phyloP scores from a whole-genome alignment of 192 early-diverging fungal species.

The Gaertneriomyces semiglobifer region DNA sequence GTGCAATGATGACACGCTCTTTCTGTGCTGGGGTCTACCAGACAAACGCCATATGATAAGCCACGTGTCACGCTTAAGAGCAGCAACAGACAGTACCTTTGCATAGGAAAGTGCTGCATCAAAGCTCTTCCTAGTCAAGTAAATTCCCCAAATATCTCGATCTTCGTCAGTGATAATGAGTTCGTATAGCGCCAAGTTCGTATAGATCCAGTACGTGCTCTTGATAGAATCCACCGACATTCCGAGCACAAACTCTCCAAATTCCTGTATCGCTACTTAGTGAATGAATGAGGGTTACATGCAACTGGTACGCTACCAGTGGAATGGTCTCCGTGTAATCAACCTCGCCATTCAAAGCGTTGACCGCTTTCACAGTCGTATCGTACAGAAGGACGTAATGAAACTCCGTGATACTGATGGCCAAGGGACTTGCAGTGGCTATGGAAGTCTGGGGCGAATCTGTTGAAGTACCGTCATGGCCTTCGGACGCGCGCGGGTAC shows the following conservation, averaged over 20 bases:
- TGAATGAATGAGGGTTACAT: not conserved
- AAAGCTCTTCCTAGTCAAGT: conserved; percentile 75
- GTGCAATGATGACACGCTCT: conserved; percentile 74
- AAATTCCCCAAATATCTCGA: conserved; percentile 91
- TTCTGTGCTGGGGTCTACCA: conserved; percentile 33
- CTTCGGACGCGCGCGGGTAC: conserved; percentile 31
- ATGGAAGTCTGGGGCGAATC: conserved; percentile 39
- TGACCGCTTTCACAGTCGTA: conserved; percentile 71
- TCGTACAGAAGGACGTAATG: conserved; percentile 85
- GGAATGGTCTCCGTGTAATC: conserved; percentile 78
- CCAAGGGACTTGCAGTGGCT: conserved; percentile 50
- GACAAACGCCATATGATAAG: conserved; percentile 1
- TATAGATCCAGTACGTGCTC: conserved; percentile 90
- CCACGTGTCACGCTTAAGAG: conserved; percentile 4
- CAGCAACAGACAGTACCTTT: conserved; percentile 46
- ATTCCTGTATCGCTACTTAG: conserved; percentile 37
- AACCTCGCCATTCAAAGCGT: conserved; percentile 74
- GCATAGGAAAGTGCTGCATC: conserved; percentile 77
- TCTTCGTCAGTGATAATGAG: conserved; percentile 90
- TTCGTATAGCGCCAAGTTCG: conserved; percentile 79
- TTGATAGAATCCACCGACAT: conserved; percentile 73
- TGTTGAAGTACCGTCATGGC: not conserved
- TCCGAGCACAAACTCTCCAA: conserved; percentile 60
- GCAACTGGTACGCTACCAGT: conserved; percentile 45
- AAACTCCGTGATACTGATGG: conserved; percentile 82